Base-by-base conservation (phyloP, 139 green algal genomes). In the Choricystis sp. region DNA sequence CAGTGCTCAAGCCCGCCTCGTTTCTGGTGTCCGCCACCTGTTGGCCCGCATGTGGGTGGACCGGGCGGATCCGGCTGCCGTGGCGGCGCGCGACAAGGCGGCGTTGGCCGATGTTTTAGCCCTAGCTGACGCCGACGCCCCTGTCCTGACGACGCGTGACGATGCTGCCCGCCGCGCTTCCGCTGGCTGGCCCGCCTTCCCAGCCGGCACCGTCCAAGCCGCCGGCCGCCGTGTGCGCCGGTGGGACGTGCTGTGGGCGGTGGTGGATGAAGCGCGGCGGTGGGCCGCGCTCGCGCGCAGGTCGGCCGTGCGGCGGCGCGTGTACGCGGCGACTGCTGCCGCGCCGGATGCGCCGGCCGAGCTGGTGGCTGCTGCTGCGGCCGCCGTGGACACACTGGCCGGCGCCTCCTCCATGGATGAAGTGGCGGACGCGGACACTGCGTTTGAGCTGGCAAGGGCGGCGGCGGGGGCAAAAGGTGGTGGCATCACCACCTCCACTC, bases 241-340 rank as follows among this genome's bases (percentile, higher is more conserved):
- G 52, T 94, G 79, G 78, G 80, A 89, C 20, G 69, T 84, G 31
- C 71, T 94, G 64, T 89, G 76, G 67, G 68, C 58, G 3, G 72
- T 88, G 31, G 65, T 79, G 21, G 58, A 60, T 49, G 29, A 71
- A 48, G 70, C 63, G 4, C 59, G 70, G 26, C 58, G 60, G 25
- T 83, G 71, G 71, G 59, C 63, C 2, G 64, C 70, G 21, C 61
- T 84, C 60, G n/a, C 26, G n/a, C 48, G 65, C 19, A 28, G 40
- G 29, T 23, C 59, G n/a, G 25, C 26, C 28, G 29, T 49, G 29
- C 30, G 21, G 21, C 19, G 31, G 21, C 26, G 24, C 2, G 24
- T 23, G 21, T 26, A 66, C 63, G 55, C 66, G 31, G 68, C 65
- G 27, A 71, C 67, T 19, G 67, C 78, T 62, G 56, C 61, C 40